Percentiles rank a stretch among this genome's conserved stretches.
phyloP scores from a whole-genome alignment of 75 land plant genomes.

The Cunninghamia lanceolata region DNA sequence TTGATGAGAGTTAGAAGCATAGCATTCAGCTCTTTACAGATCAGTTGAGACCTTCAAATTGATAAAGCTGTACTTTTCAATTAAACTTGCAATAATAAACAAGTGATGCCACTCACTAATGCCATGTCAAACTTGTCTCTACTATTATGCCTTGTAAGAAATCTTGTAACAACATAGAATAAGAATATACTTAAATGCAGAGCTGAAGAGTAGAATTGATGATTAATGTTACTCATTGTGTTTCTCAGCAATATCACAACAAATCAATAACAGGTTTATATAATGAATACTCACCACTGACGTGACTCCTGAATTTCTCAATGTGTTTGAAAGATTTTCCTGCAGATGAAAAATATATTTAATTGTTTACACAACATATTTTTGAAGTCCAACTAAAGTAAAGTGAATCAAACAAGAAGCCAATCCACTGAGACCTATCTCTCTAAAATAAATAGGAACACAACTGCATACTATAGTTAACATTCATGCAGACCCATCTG shows the following conservation, averaged over 20 bases:
- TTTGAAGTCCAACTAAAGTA: neutral
- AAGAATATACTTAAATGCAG: neutral
- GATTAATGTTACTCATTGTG: neutral
- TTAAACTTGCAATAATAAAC: neutral
- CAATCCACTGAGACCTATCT: neutral
- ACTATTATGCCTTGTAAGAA: neutral
- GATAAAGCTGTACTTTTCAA: neutral
- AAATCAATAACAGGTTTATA: neutral
- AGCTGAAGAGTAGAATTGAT: neutral
- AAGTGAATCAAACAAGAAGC: neutral
- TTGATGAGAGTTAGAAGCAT: too few species aligned
- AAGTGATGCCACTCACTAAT: neutral
- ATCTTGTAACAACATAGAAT: neutral
- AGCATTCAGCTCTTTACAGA: too few species aligned
- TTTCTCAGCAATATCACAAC: neutral
- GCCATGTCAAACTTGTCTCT: neutral
- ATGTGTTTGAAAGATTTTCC: slow-evolving; percentile 2
- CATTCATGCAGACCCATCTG: neutral
- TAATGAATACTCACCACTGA: neutral
- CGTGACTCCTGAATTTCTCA: neutral
- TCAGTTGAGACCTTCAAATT: neutral
- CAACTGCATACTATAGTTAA: neutral
- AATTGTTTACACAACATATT: neutral
- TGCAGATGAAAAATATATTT: neutral
- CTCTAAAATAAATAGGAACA: neutral